These are phyloP conservation scores for Ascocoryne sarcoides DNA, from an alignment of 2,329 filamentous ascomycete genomes.

Conservation along the genomic window DNA sequence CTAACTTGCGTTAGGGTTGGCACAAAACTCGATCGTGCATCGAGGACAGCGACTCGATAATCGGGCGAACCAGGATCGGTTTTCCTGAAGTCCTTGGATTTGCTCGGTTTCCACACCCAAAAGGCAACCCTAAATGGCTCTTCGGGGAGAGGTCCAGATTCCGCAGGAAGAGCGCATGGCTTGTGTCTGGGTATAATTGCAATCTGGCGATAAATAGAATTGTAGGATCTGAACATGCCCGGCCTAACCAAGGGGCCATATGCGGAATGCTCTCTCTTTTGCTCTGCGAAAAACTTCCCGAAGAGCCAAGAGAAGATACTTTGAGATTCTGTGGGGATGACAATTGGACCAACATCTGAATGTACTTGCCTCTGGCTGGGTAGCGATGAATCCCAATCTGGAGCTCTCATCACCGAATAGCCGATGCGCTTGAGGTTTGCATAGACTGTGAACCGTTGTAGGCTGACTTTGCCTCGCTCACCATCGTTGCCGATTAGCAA, in stretches of 20 bases:
- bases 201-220: conserved; percentile 67
- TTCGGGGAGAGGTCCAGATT: conserved; percentile 27
- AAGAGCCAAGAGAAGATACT: conserved; percentile 27
- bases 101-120: conserved; percentile 69
- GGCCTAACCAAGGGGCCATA: conserved; percentile 51
- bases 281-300: conserved; percentile 21
- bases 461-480: conserved; percentile 48
- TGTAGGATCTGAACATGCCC: conserved; percentile 57
- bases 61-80: conserved; percentile 69
- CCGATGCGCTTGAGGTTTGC: conserved; percentile 73
- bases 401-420: conserved; percentile 70
- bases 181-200: conserved; percentile 65
- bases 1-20: conserved; percentile 67
- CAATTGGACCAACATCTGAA: conserved; percentile 4
- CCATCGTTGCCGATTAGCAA: conserved; percentile 66
- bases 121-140: conserved; percentile 65
- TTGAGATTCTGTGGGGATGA: conserved; percentile 3
- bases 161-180: conserved; percentile 32
- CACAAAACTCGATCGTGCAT: conserved; percentile 61
- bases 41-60: conserved; percentile 75
- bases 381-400: conserved; percentile 36
- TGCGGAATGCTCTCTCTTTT: conserved; percentile 17
- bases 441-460: conserved; percentile 86
- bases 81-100: conserved; percentile 61
- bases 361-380: conserved; percentile 10